Evolutionary conservation across 2,329 filamentous ascomycete species (phyloP), one percentile per base, ranked within the genome.

Genomic region (Huntiella moniliformis): DNA sequence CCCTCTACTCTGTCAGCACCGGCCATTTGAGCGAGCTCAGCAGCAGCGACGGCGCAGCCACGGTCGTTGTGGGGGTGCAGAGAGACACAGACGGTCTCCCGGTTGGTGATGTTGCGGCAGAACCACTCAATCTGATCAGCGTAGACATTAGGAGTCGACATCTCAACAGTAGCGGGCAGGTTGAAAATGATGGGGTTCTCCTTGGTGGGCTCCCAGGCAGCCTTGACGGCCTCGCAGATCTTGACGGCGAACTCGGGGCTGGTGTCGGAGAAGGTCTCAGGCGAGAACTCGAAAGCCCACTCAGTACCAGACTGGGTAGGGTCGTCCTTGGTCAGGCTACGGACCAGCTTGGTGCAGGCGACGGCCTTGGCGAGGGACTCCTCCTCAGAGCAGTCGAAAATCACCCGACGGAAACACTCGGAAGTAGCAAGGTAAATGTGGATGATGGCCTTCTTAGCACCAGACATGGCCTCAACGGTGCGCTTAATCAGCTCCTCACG

Each of bases 101-200:
- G 71, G 61, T 94, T 82, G 0, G 72, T 71, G 57, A 96, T 86
- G 59, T 88, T 71, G 44, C 70, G 74, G 67, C 85, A 93, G 63
- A 98, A 98, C 65, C 84, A 93, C 61, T 98, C 91, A 51, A 98
- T 83, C 65, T 92, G 82, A 58, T 98, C 91, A 42, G 91, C 91
- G 60, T 91, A 98, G 41, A 95, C 74, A 59, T 98, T 98, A 32
- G 87, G 87, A 1, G 91, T 95, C 1, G 84, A 66, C 77, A 95
- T 79, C 65, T 98, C 91, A 33, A 96, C 88, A 0, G 91, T 98
- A 1, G 91, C 88, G 1, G 91, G 88, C 44, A 98, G 71, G 66
- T 96, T 96, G 71, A 98, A 91, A 59, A 98, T 93, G 61, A 98
- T 84, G 41, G 80, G 83, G 54, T 77, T 79, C 60, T 84, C 75